Evolutionary conservation across 306 rosid genomes (phyloP), one percentile per base, ranked within the genome.

Genomic region (Aeschynomene evenia): DNA sequence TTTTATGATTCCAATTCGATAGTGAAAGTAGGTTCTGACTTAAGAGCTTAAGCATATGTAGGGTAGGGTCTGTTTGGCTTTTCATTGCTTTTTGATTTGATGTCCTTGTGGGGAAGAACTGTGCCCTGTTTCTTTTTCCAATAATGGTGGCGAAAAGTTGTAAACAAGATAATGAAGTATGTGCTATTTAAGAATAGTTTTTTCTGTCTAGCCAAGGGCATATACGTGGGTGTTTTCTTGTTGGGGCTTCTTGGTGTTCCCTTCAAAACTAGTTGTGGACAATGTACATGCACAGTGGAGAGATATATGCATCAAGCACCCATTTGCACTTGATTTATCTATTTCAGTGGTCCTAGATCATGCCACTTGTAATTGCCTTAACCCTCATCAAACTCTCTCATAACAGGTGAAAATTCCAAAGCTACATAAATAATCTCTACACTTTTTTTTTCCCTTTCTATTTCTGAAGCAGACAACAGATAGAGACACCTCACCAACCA

Each of bases 201-300:
- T 66, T 43, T 20, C 43, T 82, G 70, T 75, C 62, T 63, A 61
- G 50, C 53, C 61, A 54, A 55, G 63, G 56, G 68, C 61, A 82
- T 76, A 78, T 73, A 71, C 13, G 43, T 73, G 64, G 60, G 82
- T 85, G 86, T 85, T 82, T 73, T 80, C 92, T 39, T 82, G 79
- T 75, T 68, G 85, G 82, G 79, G 69, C 39, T 79, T 77, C 68
- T 56, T 51, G 53, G 29, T 58, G 42, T 75, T 80, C 24, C 79
- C 70, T 45, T 79, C 61, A 56, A 79, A 72, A 60, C 58, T 34
- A 14, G 22, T 40, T 64, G 71, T 26, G 64, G 80, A 9, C 19
- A 42, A 18, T 31, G n/a, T 70, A 37, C 28, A 57, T 29, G 60
- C 9, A 60, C 74, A 66, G 55, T 53, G 54, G 53, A n/a, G 42